Evolutionary conservation across 495 filamentous ascomycete genomes (phyloP), one percentile per base, ranked within the genome.

Genomic region (Talaromyces proteolyticus): DNA sequence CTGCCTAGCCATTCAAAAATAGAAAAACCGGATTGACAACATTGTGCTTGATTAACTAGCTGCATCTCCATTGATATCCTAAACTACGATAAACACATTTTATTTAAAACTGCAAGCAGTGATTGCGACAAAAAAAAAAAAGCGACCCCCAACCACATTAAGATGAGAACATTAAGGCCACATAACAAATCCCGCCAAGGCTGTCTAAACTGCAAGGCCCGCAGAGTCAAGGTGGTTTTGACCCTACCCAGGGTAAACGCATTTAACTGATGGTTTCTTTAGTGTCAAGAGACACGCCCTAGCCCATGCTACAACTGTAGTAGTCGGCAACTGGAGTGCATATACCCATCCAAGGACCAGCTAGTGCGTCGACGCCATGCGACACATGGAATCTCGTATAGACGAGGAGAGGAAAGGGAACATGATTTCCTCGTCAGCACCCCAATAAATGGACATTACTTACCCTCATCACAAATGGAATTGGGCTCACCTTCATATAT

Each of bases 111-210:
- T n/a, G n/a, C n/a, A n/a, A n/a, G n/a, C n/a, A n/a, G n/a, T n/a
- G n/a, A n/a, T n/a, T n/a, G n/a, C n/a, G n/a, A n/a, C n/a, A n/a
- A n/a, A n/a, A n/a, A n/a, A n/a, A n/a, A n/a, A n/a, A n/a, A n/a
- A n/a, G n/a, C n/a, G n/a, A n/a, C n/a, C n/a, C n/a, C n/a, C n/a
- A n/a, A n/a, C n/a, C n/a, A n/a, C n/a, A n/a, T n/a, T n/a, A n/a
- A n/a, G 29, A 14, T 36, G 29, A 36, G 29, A 14, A 36, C 29
- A 36, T 7, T 36, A 36, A 36, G 56, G 34, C 53, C 58, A n/a
- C 81, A 84, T 50, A 83, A 74, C 1, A 86, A 86, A 58, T 82
- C 78, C 22, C 66, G 82, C 3, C 62, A 72, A n/a, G 82, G 81
- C 1, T 86, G 82, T 56, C 80, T 74, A 52, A 80, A 81, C 62